These are phyloP conservation scores for Passiflora organensis DNA, from an alignment of 345 rosid genomes.

Conservation along the genomic window DNA sequence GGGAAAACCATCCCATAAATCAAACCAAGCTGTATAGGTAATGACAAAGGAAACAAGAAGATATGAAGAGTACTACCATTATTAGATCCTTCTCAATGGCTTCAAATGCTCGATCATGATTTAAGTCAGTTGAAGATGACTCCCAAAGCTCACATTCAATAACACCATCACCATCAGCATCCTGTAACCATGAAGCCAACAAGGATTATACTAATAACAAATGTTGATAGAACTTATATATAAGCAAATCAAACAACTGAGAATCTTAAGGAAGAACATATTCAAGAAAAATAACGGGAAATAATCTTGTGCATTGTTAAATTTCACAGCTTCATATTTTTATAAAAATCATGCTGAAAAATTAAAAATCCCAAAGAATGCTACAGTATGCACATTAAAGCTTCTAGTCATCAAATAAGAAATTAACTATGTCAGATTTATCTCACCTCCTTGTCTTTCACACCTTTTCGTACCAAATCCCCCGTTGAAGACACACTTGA, in stretches of 20 bases:
- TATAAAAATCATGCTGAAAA: background rate
- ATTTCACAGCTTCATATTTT: no score
- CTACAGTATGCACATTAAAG: background rate
- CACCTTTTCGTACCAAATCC: conserved; percentile 30
- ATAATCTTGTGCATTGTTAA: no score
- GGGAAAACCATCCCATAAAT: conserved; percentile 5
- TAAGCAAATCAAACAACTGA: no score
- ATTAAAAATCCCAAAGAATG: background rate
- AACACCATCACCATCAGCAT: conserved; percentile 8
- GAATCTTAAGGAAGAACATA: no score
- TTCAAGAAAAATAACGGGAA: no score
- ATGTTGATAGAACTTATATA: no score
- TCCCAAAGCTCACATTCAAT: conserved; percentile 37
- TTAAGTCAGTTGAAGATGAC: conserved; percentile 47
- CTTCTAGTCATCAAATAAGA: background rate
- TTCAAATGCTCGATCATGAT: conserved; percentile 42
- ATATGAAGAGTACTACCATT: conserved; percentile 43
- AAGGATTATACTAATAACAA: no score
- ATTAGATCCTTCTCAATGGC: conserved; percentile 59
- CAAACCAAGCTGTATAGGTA: conserved; percentile 7
- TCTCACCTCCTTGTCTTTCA: conserved; percentile 51
- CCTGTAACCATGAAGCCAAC: no score
- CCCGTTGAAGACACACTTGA: conserved; percentile 38
- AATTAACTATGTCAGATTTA: background rate
- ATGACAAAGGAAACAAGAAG: conserved; percentile 9